Conservation (phyloP, 2,329 filamentous ascomycete genomes). For the Fusarium sp. region DNA sequence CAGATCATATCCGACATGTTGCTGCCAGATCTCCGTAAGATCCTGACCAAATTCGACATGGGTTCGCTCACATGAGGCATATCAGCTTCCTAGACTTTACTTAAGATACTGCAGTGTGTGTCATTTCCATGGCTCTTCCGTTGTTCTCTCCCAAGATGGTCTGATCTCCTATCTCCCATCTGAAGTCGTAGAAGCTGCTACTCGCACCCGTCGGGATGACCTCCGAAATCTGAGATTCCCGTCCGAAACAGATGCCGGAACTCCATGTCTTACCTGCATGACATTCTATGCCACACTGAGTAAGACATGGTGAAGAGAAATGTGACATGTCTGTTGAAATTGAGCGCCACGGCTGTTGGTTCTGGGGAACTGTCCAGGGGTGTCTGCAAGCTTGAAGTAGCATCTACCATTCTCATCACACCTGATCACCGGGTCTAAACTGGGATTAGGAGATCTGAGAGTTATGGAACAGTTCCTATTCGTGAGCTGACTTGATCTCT, state of each 20-base stretch:
- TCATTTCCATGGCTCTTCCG: accelerated
- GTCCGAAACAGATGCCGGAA: slow-evolving; percentile 21
- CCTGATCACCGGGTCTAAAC: too few species aligned
- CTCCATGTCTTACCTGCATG: slow-evolving; percentile 19
- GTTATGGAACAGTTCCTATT: background rate
- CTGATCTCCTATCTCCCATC: background rate
- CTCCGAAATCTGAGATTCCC: slow-evolving; percentile 30
- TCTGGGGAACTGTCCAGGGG: background rate
- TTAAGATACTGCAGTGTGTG: accelerated
- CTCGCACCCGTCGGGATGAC: slow-evolving; percentile 5
- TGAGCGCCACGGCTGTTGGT: background rate
- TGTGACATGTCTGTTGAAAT: background rate
- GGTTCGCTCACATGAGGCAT: background rate
- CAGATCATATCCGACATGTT: background rate
- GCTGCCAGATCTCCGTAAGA: background rate
- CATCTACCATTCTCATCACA: background rate
- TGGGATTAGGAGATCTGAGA: background rate
- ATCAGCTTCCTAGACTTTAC: background rate
- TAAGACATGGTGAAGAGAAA: background rate
- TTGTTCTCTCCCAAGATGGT: accelerated
- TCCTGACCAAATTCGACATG: background rate
- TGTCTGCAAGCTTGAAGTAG: background rate
- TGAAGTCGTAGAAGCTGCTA: background rate
- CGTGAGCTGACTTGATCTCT: background rate
- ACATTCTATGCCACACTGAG: background rate